Conservation (phyloP, 2,329 filamentous ascomycete species). For the Trichoderma simmonsii region DNA sequence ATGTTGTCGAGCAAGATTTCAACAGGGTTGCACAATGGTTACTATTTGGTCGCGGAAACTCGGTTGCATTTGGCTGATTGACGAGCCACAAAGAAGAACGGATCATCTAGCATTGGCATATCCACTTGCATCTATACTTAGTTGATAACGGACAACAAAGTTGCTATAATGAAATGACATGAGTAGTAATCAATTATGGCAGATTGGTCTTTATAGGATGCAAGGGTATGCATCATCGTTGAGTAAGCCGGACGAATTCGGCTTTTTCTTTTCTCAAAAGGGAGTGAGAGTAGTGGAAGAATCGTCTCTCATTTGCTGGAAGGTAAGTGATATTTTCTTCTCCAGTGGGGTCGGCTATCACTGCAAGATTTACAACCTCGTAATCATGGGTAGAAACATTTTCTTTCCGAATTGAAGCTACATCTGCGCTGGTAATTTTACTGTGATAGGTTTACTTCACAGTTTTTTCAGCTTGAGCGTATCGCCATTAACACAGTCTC, state of each 20-base stretch:
- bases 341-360: neutral
- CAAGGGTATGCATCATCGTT: neutral
- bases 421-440: neutral
- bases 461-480: neutral
- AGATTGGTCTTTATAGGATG: neutral
- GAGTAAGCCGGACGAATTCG: neutral
- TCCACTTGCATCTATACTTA: neutral
- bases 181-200: neutral
- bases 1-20: neutral
- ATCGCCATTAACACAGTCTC: neutral
- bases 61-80: neutral
- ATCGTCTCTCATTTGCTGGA: neutral
- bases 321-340: neutral
- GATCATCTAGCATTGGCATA: neutral
- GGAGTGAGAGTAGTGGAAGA: neutral
- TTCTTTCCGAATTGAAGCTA: neutral
- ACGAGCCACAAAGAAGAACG: neutral
- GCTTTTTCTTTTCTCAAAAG: neutral
- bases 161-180: neutral
- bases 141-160: neutral
- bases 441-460: neutral
- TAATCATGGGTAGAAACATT: neutral
- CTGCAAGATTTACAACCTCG: neutral
- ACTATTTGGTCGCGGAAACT: neutral
- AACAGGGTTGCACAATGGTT: neutral